Evolutionary conservation across 2,329 filamentous ascomycete species (phyloP), one percentile per base, ranked within the genome.

Genomic region (Trichoderma koningii): DNA sequence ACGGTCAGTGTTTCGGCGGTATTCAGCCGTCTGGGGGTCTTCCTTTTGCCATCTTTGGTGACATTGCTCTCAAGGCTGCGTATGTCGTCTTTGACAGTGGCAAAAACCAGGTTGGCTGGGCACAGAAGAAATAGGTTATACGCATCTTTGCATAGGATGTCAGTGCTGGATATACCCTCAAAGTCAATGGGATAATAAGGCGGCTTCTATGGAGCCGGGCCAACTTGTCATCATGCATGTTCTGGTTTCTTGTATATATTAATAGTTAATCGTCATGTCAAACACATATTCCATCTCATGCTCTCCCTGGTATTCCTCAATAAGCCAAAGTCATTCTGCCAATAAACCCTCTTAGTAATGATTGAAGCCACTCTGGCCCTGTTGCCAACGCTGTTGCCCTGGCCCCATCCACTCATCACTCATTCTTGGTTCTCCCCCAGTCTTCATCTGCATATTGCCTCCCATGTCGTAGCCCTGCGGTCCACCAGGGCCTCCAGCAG

Each of bases 1-100:
- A 48, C 7, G 28, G 21, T 1, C 84, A 80, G 65, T 91, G 89
- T 78, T 90, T 88, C 68, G 88, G 87, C 66, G 88, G 87, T 70
- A 77, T 91, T 17, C 88, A 91, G 77, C 80, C 82, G 47, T 86
- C 83, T 63, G 78, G 80, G 23, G 63, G 64, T 7, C 64, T 67
- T 59, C 64, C 64, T 5, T 79, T 81, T 21, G 83, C 87, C 75
- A 88, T 91, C 71, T 85, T 83, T 71, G 84, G 84, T 12, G 84
- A 86, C 69, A 80, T 86, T 68, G 82, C 86, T 70, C 84, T 86
- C 76, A 85, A 86, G 76, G 81, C 82, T 42, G 81, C 85, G 67
- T 84, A 85, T 69, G 82, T 85, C 15, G 83, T 80, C n/a, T 85
- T 85, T 72, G 82, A 85, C 69, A 79, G 76, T 42, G 83, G 82